These are phyloP conservation scores for Magnolia officinalis DNA, from an alignment of 164 flowering plant genomes.

Conservation along the genomic window DNA sequence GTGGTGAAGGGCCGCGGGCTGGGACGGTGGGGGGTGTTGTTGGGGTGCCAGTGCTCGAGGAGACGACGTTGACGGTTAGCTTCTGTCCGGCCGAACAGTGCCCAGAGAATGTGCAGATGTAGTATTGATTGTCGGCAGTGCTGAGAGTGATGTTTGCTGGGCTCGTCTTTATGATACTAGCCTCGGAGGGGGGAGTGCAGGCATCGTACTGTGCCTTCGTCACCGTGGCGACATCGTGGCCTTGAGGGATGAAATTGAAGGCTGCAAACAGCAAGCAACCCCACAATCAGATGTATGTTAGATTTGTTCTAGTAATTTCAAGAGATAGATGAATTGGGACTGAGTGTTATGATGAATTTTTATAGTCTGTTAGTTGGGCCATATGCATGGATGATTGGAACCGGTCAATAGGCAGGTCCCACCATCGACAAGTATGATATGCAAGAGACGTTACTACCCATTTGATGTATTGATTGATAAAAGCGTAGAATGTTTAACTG, in stretches of 20 bases:
- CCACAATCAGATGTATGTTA: background rate
- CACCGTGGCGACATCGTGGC: constrained; percentile 31
- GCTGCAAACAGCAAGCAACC: constrained; percentile 12
- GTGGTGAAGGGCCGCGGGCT: background rate
- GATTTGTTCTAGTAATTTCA: background rate
- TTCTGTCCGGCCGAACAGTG: constrained; percentile 29
- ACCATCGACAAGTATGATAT: too few species aligned
- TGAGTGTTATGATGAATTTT: too few species aligned
- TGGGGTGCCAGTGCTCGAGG: background rate
- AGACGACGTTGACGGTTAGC: constrained; percentile 9
- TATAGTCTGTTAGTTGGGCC: too few species aligned
- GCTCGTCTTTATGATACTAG: background rate
- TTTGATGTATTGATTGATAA: too few species aligned
- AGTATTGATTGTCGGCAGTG: constrained; percentile 24
- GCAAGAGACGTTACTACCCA: too few species aligned
- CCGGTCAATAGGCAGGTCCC: too few species aligned
- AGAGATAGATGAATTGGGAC: background rate
- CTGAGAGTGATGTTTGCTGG: constrained; percentile 22
- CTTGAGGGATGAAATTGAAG: constrained; percentile 25
- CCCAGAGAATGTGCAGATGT: constrained; percentile 23
- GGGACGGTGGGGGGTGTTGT: background rate
- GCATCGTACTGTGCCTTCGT: constrained; percentile 21
- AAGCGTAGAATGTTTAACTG: too few species aligned
- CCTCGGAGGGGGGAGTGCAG: constrained; percentile 19
- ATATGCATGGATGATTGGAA: too few species aligned